These are phyloP conservation scores for Mollisia scopiformis DNA, from an alignment of 2,329 filamentous ascomycete genomes.

Conservation along the genomic window DNA sequence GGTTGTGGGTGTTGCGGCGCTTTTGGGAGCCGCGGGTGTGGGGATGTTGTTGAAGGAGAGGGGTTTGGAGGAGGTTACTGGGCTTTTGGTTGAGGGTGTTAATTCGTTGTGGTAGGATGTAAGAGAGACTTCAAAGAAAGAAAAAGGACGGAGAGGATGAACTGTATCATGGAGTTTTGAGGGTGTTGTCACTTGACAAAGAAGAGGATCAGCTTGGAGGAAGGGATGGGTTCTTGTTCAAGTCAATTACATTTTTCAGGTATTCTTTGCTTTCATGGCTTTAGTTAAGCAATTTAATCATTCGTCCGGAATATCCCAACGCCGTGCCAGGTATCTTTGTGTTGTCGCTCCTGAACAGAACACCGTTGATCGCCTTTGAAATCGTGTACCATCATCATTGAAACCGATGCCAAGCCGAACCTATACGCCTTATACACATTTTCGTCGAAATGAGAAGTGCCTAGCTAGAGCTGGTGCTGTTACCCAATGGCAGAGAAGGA, in stretches of 20 bases:
- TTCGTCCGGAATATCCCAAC: background rate
- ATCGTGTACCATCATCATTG: too few relatives aligned
- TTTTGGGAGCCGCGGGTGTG: background rate
- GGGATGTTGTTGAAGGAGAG: background rate
- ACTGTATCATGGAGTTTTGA: background rate
- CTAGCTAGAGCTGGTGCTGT: conserved; percentile 8
- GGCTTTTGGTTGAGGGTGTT: background rate
- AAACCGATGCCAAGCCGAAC: background rate
- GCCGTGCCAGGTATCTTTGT: background rate
- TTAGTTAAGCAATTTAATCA: conserved; percentile 1
- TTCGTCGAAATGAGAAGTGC: background rate
- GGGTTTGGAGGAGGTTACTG: background rate
- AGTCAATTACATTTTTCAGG: background rate
- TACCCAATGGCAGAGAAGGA: conserved; percentile 3
- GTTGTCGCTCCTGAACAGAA: background rate
- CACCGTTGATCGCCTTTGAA: background rate
- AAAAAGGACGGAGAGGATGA: background rate
- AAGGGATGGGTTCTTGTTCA: conserved; percentile 3
- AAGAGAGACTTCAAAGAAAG: background rate
- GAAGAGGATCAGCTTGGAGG: background rate
- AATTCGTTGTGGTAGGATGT: too few relatives aligned
- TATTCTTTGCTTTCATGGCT: conserved; percentile 1
- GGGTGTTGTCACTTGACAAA: background rate
- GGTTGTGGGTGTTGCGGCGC: background rate
- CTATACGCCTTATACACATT: background rate